Base-by-base conservation (phyloP, 495 filamentous ascomycete genomes). In the Hyaloscypha variabilis region DNA sequence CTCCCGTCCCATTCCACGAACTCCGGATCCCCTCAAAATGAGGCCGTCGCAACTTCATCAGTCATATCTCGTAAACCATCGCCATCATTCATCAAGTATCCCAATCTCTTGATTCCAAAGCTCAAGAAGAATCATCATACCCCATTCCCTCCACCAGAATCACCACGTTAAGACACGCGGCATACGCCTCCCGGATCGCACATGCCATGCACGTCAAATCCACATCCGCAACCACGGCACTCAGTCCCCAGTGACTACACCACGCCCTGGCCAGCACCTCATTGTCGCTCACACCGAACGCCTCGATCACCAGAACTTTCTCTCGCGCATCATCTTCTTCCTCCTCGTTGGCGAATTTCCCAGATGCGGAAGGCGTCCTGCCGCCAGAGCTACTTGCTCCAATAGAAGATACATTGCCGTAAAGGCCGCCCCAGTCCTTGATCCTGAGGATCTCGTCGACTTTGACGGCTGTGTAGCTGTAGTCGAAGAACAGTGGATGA, bases 251-350 rank as follows among this genome's bases (percentile, higher is more conserved):
- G 65, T 88, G 87, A 66, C 85, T 78, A 68, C 87, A 91, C 89
- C 89, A 91, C 51, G 89, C 89, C 57, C 89, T 76, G 1, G 87
- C 88, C 69, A 92, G 81, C 17, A 92, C 89, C 74, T 90, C 89
- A 64, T 91, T 91, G 72, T 92, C 89, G 54, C 73, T 75, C 29
- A 87, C 87, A 11, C 89, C 89, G 67, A 88, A 87, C 29, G 88
- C 88, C 75, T 91, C 85, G 21, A 92, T 79, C 36, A 88, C 88
- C 42, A 92, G 77, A 13, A 92, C 87, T 67, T 79, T 79, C 65
- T 89, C 86, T 11, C 84, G 80, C 25, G 76, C 74, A 8, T 57
- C 73, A 23, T 72, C 72, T 34, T 62, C 57, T 26, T 69, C 53
- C 14, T 34, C 51, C 66, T 64, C 67, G 69, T n/a, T n/a, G n/a